phyloP scores from a whole-genome alignment of 306 rosid species.

The Citrullus colocynthis region DNA sequence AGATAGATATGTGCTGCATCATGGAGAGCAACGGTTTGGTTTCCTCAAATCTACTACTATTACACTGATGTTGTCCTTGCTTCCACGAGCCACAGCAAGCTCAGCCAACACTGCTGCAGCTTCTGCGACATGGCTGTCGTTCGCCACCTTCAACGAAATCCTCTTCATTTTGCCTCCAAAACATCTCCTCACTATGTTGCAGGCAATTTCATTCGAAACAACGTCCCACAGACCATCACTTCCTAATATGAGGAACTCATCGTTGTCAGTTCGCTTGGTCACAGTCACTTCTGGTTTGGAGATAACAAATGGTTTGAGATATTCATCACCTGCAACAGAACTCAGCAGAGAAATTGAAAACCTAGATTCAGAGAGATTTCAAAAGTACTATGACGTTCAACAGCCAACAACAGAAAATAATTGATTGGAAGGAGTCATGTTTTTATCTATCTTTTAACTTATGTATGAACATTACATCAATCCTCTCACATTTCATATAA shows the following conservation, averaged over 20 bases:
- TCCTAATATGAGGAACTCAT: constrained; percentile 69
- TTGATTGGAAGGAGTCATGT: neutral
- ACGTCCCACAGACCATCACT: constrained; percentile 96
- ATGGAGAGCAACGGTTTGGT: constrained; percentile 7
- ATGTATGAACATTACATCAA: neutral
- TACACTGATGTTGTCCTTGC: constrained; percentile 79
- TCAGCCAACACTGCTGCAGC: constrained; percentile 61
- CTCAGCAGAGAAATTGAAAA: neutral
- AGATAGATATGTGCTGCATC: neutral
- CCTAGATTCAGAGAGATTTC: neutral
- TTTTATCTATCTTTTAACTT: neutral
- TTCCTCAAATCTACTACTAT: constrained; percentile 55
- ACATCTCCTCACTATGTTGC: constrained; percentile 54
- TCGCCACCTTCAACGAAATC: constrained; percentile 6
- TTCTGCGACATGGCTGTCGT: constrained; percentile 25
- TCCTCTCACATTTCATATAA: neutral
- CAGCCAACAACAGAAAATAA: neutral
- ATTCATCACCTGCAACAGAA: constrained; percentile 46
- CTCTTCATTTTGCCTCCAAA: constrained; percentile 27
- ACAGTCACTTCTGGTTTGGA: constrained; percentile 76
- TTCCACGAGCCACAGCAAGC: constrained; percentile 67
- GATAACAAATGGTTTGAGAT: constrained; percentile 71
- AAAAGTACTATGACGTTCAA: neutral
- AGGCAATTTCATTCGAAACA: constrained; percentile 47
- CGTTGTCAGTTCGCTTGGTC: constrained; percentile 43